Percentiles rank a stretch among this genome's conserved stretches.
Conservation (phyloP, 352 stramenopile genomes). For the Phytophthora rubi region DNA sequence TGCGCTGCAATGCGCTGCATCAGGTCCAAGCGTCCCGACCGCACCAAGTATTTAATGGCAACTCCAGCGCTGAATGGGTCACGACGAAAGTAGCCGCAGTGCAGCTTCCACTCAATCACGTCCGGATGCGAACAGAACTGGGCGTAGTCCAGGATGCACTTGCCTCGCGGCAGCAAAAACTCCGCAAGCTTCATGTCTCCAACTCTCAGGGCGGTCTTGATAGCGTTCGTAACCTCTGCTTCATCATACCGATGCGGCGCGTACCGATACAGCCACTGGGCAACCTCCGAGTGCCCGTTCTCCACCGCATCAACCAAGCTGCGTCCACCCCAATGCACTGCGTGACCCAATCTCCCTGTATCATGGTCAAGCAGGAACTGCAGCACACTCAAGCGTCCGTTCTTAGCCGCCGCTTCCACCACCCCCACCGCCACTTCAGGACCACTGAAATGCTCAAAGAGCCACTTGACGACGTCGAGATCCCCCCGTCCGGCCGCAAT, state of each 20-base stretch:
- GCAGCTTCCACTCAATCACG: slow-evolving; percentile 24
- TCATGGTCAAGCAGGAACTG: slow-evolving; percentile 18
- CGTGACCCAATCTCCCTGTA: background rate
- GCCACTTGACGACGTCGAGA: slow-evolving; percentile 15
- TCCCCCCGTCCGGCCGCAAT: slow-evolving; percentile 2
- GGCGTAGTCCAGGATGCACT: slow-evolving; percentile 21
- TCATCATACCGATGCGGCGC: background rate
- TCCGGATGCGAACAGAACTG: slow-evolving; percentile 20
- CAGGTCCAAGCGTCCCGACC: slow-evolving; percentile 19
- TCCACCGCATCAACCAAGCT: slow-evolving; percentile 17
- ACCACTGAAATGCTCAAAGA: slow-evolving; percentile 18
- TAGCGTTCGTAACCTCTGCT: slow-evolving; percentile 9
- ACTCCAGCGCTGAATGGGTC: slow-evolving; percentile 16
- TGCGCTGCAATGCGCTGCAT: slow-evolving; percentile 22
- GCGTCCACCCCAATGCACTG: slow-evolving; percentile 22
- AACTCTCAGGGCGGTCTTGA: slow-evolving; percentile 13
- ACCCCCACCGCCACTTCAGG: slow-evolving; percentile 20
- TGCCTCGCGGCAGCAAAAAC: slow-evolving; percentile 22
- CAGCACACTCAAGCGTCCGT: slow-evolving; percentile 12
- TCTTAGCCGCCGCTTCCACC: slow-evolving; percentile 14
- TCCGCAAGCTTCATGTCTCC: slow-evolving; percentile 6
- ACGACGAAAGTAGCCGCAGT: slow-evolving; percentile 14
- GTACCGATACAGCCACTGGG: slow-evolving; percentile 10
- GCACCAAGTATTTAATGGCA: slow-evolving; percentile 21
- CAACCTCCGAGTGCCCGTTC: slow-evolving; percentile 17